Base-by-base conservation (phyloP, 768 basidiomycete species). In the Trametes coccinea region DNA sequence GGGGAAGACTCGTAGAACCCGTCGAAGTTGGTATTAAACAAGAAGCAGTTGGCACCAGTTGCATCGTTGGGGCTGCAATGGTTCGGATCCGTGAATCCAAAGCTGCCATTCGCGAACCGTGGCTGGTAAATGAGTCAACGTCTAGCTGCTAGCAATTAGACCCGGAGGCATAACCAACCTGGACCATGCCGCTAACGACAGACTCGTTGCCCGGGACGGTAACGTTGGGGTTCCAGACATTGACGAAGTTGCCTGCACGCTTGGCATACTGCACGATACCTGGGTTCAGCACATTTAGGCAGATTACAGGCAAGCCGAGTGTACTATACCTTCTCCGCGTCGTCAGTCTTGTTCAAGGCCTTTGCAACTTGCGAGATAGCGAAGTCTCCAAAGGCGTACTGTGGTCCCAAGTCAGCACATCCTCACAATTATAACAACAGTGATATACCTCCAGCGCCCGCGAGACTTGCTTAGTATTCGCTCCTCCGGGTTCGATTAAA, bases 1-100 rank as follows among this genome's bases (percentile, higher is more conserved):
- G 86, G 86, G 4, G 84, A 84, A 39, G 80, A 76, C 74, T 88
- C 86, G 67, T 88, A 88, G 70, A 87, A 88, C 0, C 86, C 85
- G 68, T 88, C 85, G 9, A 77, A 70, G 37, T 82, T 82, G 8
- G 73, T 77, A 30, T 82, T 79, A 62, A 85, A 79, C 61, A 88
- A 69, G 75, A 84, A 87, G 66, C 86, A 88, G 1, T 84, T 84
- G 1, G 85, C 78, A 29, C 77, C 73, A 2, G 72, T 73, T 0
- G 84, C 85, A 66, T 87, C 85, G 59, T 88, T 80, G 47, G 83
- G 77, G 66, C 85, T 86, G 68, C 86, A 88, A 67, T 87, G 86
- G 34, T 84, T 74, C 4, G 86, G 85, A 71, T 88, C 86, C 2
- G 86, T 88, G 61, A 79, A 85, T 63, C 82, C 83, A 70, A 82